These are phyloP conservation scores for Sphaerobolus stellatus DNA, from an alignment of 1,284 basidiomycete species.

Conservation along the genomic window DNA sequence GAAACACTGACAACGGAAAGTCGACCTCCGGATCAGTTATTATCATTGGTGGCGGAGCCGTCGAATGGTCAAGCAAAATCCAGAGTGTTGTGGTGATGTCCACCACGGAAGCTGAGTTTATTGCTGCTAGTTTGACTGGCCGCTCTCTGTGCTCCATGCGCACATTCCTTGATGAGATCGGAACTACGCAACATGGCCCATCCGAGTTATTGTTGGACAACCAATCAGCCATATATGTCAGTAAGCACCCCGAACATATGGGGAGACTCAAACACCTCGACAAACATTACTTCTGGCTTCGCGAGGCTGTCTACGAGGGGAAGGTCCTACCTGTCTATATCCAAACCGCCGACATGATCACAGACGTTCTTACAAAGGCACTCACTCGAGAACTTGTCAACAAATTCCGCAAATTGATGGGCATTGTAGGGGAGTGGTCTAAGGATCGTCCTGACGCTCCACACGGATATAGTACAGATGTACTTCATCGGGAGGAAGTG, in stretches of 20 bases:
- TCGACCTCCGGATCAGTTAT: slow-evolving; percentile 29
- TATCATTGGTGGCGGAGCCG: slow-evolving; percentile 26
- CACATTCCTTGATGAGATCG: slow-evolving; percentile 31
- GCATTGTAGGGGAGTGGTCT: too few relatives aligned
- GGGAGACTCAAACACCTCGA: slow-evolving; percentile 29
- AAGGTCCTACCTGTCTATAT: background rate
- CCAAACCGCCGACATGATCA: background rate
- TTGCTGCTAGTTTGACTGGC: slow-evolving; percentile 33
- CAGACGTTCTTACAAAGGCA: background rate
- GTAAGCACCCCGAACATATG: slow-evolving; percentile 27
- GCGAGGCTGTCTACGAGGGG: slow-evolving; percentile 17
- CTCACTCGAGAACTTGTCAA: too few relatives aligned
- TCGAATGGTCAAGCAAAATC: slow-evolving; percentile 39
- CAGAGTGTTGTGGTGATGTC: slow-evolving; percentile 40
- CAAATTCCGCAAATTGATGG: too few relatives aligned
- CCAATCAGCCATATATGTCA: slow-evolving; percentile 24
- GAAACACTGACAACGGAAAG: slow-evolving; percentile 21
- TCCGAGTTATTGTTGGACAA: slow-evolving; percentile 26
- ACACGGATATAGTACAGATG: too few relatives aligned
- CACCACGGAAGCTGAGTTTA: slow-evolving; percentile 44
- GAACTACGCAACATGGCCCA: slow-evolving; percentile 17
- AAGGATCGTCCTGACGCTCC: too few relatives aligned
- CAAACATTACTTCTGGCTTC: slow-evolving; percentile 24
- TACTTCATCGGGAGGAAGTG: too few relatives aligned
- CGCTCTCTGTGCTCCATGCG: slow-evolving; percentile 39